phyloP scores from a whole-genome alignment of 2,329 filamentous ascomycete species.

The Plectosphaerella cucumerina region DNA sequence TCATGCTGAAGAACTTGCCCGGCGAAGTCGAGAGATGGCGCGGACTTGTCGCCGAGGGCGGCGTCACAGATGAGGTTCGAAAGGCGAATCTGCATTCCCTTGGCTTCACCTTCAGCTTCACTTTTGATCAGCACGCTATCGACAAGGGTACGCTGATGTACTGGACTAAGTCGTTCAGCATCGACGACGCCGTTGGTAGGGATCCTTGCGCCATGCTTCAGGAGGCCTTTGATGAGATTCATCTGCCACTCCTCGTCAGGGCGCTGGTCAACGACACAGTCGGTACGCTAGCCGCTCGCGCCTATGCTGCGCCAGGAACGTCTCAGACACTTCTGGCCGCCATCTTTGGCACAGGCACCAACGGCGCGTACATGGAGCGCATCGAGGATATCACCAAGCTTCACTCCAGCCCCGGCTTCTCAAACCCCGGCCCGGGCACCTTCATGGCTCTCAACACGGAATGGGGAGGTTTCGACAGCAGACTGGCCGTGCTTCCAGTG shows the following conservation, averaged over 20 bases:
- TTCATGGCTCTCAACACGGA: constrained; percentile 80
- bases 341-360: constrained; percentile 57
- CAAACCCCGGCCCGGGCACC: constrained; percentile 10
- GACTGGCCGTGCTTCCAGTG: constrained; percentile 63
- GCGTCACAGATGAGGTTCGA: not conserved
- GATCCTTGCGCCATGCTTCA: constrained; percentile 73
- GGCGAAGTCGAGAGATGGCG: constrained; percentile 6
- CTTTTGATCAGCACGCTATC: constrained; percentile 69
- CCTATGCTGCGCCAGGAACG: constrained; percentile 66
- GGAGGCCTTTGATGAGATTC: constrained; percentile 63
- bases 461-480: constrained; percentile 78
- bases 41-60: not conserved
- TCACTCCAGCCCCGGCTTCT: not conserved
- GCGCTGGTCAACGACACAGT: constrained; percentile 79
- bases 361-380: constrained; percentile 76
- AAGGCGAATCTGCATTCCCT: constrained; percentile 12
- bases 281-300: constrained; percentile 73
- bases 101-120: constrained; percentile 54
- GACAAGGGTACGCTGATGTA: constrained; percentile 65
- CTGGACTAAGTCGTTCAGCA: constrained; percentile 81
- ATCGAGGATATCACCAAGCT: constrained; percentile 61
- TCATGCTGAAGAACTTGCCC: constrained; percentile 57
- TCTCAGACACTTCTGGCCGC: constrained; percentile 68
- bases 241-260: constrained; percentile 66
- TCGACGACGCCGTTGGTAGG: constrained; percentile 69